These are phyloP conservation scores for Mucor plumbeus DNA, from an alignment of 371 early-diverging fungal species.

Conservation along the genomic window DNA sequence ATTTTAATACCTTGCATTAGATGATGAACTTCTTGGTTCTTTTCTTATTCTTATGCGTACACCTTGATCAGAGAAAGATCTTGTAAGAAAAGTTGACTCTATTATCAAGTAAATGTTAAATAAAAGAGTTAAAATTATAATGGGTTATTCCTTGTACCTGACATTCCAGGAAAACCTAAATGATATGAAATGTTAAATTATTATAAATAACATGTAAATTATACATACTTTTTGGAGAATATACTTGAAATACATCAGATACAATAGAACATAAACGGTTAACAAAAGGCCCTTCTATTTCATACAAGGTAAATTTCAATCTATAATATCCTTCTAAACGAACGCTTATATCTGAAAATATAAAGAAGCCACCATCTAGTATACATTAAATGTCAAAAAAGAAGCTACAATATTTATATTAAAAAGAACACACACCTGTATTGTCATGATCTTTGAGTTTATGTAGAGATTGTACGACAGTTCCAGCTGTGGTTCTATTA, in stretches of 20 bases:
- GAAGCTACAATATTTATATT: neutral
- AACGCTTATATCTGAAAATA: slow-evolving; percentile 93
- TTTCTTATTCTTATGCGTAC: slow-evolving; percentile 37
- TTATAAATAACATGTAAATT: neutral
- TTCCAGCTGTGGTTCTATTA: slow-evolving; percentile 52
- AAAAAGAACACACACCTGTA: slow-evolving; percentile 32
- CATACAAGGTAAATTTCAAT: slow-evolving; percentile 89
- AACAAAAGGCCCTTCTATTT: slow-evolving; percentile 66
- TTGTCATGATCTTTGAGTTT: slow-evolving; percentile 52
- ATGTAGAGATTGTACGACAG: slow-evolving; percentile 56
- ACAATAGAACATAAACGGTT: slow-evolving; percentile 35
- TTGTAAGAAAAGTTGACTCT: slow-evolving; percentile 36
- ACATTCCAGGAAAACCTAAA: slow-evolving; percentile 89
- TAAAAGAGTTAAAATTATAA: neutral
- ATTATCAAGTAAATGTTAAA: neutral
- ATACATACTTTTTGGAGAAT: slow-evolving; percentile 27
- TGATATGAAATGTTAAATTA: slow-evolving; percentile 57
- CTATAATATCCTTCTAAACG: slow-evolving; percentile 89
- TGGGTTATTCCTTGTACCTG: slow-evolving; percentile 44
- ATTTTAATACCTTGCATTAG: slow-evolving; percentile 16
- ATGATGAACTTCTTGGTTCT: slow-evolving; percentile 33
- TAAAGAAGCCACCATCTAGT: slow-evolving; percentile 87
- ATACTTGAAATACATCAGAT: slow-evolving; percentile 50
- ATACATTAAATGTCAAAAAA: neutral
- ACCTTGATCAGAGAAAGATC: slow-evolving; percentile 40